Percentiles rank a stretch among this genome's conserved stretches.
Evolutionary conservation across 495 filamentous ascomycete species (phyloP).

Genomic region (Penicillium lagena): DNA sequence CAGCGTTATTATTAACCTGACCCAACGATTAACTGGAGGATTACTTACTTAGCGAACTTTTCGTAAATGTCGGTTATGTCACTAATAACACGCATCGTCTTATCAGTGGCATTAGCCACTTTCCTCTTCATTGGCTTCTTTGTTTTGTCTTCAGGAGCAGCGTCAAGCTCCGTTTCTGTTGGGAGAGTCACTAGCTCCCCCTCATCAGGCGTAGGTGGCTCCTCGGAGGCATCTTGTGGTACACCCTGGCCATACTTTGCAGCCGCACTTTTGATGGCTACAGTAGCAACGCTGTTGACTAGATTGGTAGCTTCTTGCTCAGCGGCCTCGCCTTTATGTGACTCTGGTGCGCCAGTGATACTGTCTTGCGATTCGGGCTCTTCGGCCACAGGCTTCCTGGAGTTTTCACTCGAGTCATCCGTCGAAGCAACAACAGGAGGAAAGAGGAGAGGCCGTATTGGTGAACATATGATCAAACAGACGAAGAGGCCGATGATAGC

Average conservation of each 20-base stretch:
- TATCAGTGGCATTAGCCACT: slow-evolving; percentile 69
- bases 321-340: slow-evolving; percentile 78
- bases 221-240: slow-evolving; percentile 33
- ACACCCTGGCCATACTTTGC: slow-evolving; percentile 61
- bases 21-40: background rate
- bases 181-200: slow-evolving; percentile 47
- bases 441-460: slow-evolving; percentile 59
- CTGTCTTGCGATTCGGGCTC: slow-evolving; percentile 72
- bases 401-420: slow-evolving; percentile 46
- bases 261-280: slow-evolving; percentile 68
- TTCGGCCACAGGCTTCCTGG: slow-evolving; percentile 63
- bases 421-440: slow-evolving; percentile 58
- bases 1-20: slow-evolving; percentile 1
- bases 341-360: slow-evolving; percentile 75
- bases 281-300: slow-evolving; percentile 65
- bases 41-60: slow-evolving; percentile 64
- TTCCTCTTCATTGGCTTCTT: slow-evolving; percentile 76
- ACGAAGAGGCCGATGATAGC: slow-evolving; percentile 50
- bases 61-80: slow-evolving; percentile 77
- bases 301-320: slow-evolving; percentile 82
- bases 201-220: slow-evolving; percentile 52
- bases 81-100: slow-evolving; percentile 68
- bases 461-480: slow-evolving; percentile 60
- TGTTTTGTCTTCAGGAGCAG: slow-evolving; percentile 66
- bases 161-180: slow-evolving; percentile 52